phyloP scores from a whole-genome alignment of 2,329 filamentous ascomycete genomes.

The Calcarisporium arbuscula region DNA sequence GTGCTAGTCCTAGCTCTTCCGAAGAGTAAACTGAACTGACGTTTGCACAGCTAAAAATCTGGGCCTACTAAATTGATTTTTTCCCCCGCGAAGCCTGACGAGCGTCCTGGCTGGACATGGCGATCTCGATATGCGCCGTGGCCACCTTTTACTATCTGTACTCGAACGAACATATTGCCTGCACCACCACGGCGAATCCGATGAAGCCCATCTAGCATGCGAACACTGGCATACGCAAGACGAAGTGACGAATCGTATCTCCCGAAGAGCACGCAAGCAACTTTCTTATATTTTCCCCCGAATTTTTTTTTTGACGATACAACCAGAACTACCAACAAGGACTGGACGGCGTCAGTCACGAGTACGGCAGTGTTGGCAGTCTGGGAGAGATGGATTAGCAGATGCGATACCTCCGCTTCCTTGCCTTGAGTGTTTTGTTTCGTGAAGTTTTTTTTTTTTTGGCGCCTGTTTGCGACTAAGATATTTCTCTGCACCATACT shows the following conservation, averaged over 20 bases:
- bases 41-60: slow-evolving; percentile 67
- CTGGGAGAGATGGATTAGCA: slow-evolving; percentile 19
- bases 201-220: slow-evolving; percentile 24
- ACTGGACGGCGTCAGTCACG: no score
- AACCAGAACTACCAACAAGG: no score
- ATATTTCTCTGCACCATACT: slow-evolving; percentile 28
- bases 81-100: slow-evolving; percentile 16
- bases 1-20: no score
- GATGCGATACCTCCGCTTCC: slow-evolving; percentile 29
- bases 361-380: no score
- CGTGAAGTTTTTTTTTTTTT: slow-evolving; percentile 13
- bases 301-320: slow-evolving; percentile 9
- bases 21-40: slow-evolving; percentile 4
- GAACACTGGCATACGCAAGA: slow-evolving; percentile 31
- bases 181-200: slow-evolving; percentile 21
- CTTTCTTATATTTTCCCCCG: slow-evolving; percentile 13
- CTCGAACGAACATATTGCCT: slow-evolving; percentile 24
- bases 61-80: slow-evolving; percentile 71
- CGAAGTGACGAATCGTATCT: slow-evolving; percentile 33
- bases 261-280: slow-evolving; percentile 23
- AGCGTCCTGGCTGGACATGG: slow-evolving; percentile 21
- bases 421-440: slow-evolving; percentile 11
- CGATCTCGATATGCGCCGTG: slow-evolving; percentile 20
- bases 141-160: slow-evolving; percentile 21
- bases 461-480: slow-evolving; percentile 15